Conservation (phyloP, 345 rosid genomes). For the Citrus sp. region DNA sequence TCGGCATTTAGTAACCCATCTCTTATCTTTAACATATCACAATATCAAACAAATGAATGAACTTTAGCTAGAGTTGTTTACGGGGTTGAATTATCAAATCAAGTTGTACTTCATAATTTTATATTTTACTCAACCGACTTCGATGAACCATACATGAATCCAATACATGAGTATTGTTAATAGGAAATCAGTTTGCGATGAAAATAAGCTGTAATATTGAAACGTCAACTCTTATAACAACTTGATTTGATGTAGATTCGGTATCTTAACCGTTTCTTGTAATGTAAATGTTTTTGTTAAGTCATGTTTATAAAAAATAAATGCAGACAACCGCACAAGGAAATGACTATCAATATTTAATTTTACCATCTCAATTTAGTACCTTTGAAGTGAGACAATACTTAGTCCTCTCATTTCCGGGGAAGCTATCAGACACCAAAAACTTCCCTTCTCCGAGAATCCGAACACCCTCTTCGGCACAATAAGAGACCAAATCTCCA, state of each 20-base stretch:
- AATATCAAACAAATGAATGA: neutral
- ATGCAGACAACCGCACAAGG: neutral
- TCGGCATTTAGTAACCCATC: neutral
- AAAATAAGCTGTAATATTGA: neutral
- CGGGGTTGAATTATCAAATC: neutral
- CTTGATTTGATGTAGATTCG: neutral
- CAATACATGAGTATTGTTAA: neutral
- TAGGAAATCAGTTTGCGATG: neutral
- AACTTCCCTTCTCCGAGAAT: conserved; percentile 93
- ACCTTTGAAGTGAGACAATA: conserved; percentile 98
- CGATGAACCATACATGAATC: neutral
- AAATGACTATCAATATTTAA: neutral
- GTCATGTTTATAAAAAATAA: neutral
- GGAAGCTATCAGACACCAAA: conserved; percentile 93
- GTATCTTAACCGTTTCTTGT: neutral
- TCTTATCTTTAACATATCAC: neutral
- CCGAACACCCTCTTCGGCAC: conserved; percentile 96
- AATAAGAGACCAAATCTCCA: conserved; percentile 89
- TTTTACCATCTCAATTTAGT: neutral
- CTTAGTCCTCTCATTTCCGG: conserved; percentile 96
- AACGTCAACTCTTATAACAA: neutral
- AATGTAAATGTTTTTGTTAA: too few relatives aligned
- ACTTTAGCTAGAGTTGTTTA: neutral
- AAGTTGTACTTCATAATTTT: too few relatives aligned
- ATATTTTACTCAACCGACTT: neutral